phyloP scores from a whole-genome alignment of 371 early-diverging fungal species.

The Syncephalastrum monosporum region DNA sequence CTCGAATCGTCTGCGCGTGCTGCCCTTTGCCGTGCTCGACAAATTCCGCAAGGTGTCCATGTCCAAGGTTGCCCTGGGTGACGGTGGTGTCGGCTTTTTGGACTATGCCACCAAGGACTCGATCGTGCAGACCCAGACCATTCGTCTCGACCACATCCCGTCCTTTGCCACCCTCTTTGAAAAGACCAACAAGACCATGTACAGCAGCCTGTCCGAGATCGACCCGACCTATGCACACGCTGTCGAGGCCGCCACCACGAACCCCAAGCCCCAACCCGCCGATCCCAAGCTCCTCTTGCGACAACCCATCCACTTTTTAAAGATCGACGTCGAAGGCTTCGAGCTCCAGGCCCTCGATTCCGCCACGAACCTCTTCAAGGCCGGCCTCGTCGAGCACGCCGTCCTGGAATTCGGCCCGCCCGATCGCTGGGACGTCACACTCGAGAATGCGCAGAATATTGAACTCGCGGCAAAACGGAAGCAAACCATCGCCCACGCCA shows the following conservation, averaged over 20 bases:
- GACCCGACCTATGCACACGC: slow-evolving; percentile 26
- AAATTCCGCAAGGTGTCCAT: slow-evolving; percentile 38
- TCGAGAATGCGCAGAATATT: slow-evolving; percentile 17
- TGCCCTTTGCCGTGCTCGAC: slow-evolving; percentile 47
- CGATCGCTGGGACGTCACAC: slow-evolving; percentile 42
- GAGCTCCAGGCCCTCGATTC: slow-evolving; percentile 42
- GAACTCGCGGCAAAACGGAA: slow-evolving; percentile 16
- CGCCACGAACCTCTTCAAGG: slow-evolving; percentile 34
- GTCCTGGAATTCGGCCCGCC: slow-evolving; percentile 50
- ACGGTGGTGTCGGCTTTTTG: slow-evolving; percentile 44
- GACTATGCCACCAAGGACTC: slow-evolving; percentile 21
- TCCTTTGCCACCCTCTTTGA: slow-evolving; percentile 30
- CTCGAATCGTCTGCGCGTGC: slow-evolving; percentile 34
- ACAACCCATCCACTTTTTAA: slow-evolving; percentile 47
- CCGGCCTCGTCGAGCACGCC: slow-evolving; percentile 37
- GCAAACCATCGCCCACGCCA: slow-evolving; percentile 17
- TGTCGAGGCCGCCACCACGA: slow-evolving; percentile 10
- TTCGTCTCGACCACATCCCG: slow-evolving; percentile 39
- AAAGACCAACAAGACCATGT: slow-evolving; percentile 9
- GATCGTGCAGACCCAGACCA: slow-evolving; percentile 39
- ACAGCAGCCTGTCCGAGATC: slow-evolving; percentile 23
- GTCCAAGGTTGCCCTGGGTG: slow-evolving; percentile 35
- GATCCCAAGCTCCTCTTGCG: slow-evolving; percentile 26
- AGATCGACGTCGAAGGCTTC: slow-evolving; percentile 52
- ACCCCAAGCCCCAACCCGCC: background rate